These are phyloP conservation scores for Yamadazyma scolyti DNA, from an alignment of 805 yeast species.

Conservation along the genomic window DNA sequence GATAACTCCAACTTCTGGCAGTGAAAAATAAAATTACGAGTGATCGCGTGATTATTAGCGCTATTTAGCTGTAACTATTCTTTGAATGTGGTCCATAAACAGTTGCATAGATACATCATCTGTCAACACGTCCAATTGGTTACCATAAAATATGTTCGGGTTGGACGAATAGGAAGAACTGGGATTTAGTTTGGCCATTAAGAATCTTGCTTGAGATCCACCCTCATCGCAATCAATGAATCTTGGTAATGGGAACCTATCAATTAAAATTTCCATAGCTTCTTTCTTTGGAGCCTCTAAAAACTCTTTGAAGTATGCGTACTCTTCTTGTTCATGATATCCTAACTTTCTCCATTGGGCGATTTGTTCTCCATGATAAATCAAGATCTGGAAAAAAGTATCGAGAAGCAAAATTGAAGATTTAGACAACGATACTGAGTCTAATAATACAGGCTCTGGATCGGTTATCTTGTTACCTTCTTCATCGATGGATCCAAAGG, in stretches of 20 bases:
- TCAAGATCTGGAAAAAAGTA: slow-evolving; percentile 94
- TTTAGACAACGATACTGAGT: slow-evolving; percentile 87
- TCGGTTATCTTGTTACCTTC: slow-evolving; percentile 41
- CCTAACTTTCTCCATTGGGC: slow-evolving; percentile 97
- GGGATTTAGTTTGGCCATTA: slow-evolving; percentile 92
- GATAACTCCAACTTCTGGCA: too few species aligned
- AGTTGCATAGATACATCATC: slow-evolving; percentile 95
- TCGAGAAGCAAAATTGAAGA: slow-evolving; percentile 85
- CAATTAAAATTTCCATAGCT: slow-evolving; percentile 86
- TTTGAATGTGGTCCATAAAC: slow-evolving; percentile 88
- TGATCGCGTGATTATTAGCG: too few species aligned
- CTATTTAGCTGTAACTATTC: slow-evolving; percentile 13
- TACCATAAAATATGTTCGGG: slow-evolving; percentile 12
- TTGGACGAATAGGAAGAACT: slow-evolving; percentile 65
- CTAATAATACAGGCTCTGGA: slow-evolving; percentile 89
- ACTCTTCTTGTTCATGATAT: slow-evolving; percentile 87
- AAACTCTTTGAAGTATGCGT: slow-evolving; percentile 80
- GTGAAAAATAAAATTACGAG: too few species aligned
- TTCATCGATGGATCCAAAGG: slow-evolving; percentile 33
- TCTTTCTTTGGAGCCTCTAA: slow-evolving; percentile 87
- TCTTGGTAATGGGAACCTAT: slow-evolving; percentile 96
- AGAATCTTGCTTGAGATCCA: slow-evolving; percentile 96
- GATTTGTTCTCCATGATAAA: slow-evolving; percentile 91
- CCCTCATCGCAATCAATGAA: slow-evolving; percentile 97
- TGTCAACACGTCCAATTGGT: slow-evolving; percentile 65